Evolutionary conservation across 805 yeast genomes (phyloP), one percentile per base, ranked within the genome.

Genomic region (Metschnikowia continentalis): DNA sequence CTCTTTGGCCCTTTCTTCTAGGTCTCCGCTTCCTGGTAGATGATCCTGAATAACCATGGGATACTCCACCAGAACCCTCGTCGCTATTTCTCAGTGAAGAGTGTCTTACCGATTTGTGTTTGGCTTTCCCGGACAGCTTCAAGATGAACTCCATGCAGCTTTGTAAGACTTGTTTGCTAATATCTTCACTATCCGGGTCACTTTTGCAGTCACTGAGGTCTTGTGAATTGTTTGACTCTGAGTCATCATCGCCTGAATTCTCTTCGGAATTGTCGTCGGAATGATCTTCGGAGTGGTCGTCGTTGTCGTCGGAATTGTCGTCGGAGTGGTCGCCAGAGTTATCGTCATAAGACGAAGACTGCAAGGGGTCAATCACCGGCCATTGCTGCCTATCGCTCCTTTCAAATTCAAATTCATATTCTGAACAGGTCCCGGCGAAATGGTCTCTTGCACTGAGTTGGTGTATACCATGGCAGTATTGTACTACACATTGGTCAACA

Each of bases 371-470:
- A n/a, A 43, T 47, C 45, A 42, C 45, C 23, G 39, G 40, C 35
- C 26, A 35, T 38, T 7, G 23, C 15, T 17, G 36, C n/a, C 36
- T 38, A 40, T 15, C 42, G 38, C 19, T 37, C 3, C 48, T 13
- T 14, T 36, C 48, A 3, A 46, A 46, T 8, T 7, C 23, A 14
- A 36, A 38, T 1, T 46, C 39, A 32, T 70, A 70, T 59, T 76
- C 81, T 48, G 71, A 54, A 49, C 82, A 78, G 3, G 80, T 75
- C 0, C 80, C 81, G 60, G 69, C 59, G 53, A 65, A 78, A 58
- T 78, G 82, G 54, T 77, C 81, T 61, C 80, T 63, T 14, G 77
- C 68, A n/a, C 75, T 64, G 51, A 68, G 68, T 53, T 71, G 75
- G 17, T 54, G 61, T 1, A 77, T 77, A 46, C 63, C 68, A 2